Conservation (phyloP, 106 monocot genomes). For the Agapanthus africanus region DNA sequence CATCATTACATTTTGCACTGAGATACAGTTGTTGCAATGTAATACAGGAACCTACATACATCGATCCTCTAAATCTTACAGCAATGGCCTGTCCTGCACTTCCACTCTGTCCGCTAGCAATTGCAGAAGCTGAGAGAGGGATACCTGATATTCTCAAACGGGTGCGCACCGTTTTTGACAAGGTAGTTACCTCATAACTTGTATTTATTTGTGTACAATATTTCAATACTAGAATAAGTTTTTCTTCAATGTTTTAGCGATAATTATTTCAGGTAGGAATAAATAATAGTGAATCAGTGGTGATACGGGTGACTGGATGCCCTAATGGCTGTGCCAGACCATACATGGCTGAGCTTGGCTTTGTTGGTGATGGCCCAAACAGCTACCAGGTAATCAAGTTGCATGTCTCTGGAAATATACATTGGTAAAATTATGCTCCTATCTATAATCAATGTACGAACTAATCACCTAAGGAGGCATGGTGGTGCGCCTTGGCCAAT, state of each 20-base stretch:
- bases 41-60: conserved; percentile 66
- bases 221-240: no score
- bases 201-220: no score
- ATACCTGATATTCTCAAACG: conserved; percentile 82
- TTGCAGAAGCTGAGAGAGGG: conserved; percentile 93
- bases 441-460: no score
- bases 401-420: no score
- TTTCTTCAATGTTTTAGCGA: no score
- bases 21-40: no score
- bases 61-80: conserved; percentile 90
- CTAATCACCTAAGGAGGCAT: no score
- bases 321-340: conserved; percentile 97
- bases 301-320: conserved; percentile 87
- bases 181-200: conserved; percentile 61
- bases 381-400: conserved; percentile 99
- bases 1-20: no score
- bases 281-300: conserved; percentile 57
- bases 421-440: no score
- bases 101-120: conserved; percentile 83
- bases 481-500: no score
- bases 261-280: conserved; percentile 66
- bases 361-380: conserved; percentile 97
- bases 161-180: conserved; percentile 74
- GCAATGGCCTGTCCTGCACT: conserved; percentile 97
- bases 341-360: conserved; percentile 95